Base-by-base conservation (phyloP, 768 basidiomycete species). In the Gautieria morchelliformis region DNA sequence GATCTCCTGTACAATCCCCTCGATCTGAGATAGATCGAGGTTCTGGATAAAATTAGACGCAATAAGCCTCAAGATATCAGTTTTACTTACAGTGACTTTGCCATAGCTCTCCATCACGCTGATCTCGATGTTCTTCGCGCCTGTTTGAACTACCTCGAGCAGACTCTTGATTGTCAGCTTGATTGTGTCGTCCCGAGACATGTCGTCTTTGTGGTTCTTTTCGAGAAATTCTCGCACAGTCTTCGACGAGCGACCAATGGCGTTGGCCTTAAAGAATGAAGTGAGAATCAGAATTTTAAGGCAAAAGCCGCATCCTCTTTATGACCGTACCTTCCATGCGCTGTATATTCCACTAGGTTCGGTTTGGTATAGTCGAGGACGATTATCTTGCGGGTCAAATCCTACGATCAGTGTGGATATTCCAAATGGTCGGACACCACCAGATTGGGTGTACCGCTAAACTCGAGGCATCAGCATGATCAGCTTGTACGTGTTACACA, bases 121-220 rank as follows among this genome's bases (percentile, higher is more conserved):
- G 64, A 99, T 92, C 70, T 99, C 96, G 61, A 99, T 98, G 71
- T 99, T 99, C 77, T 98, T 98, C 5, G 96, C 96, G n/a, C 96
- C 96, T 1, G 96, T 97, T 73, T 98, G 96, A 8, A 99, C 96
- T 39, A 99, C 94, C 70, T 99, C 96, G 22, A 99, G 76, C 64
- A 99, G 75, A 68, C 87, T 89, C 76, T 97, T 98, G 61, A 99
- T 82, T 0, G 96, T 93, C 49, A 99, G 74, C 70, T 96, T 96
- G 70, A 99, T 89, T 52, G 87, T 85, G 59, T 96, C 93, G 51
- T 93, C 93, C 59, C 90, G 78, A 7, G 81, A 76, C 75, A 96
- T 76, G 62, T 89, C 91, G 61, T 96, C 93, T 64, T 85, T 91
- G 72, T 95, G 91, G 64, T 96, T 95, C 78, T 97, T 98, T 74